Conservation (phyloP, 495 filamentous ascomycete species). For the Collariella sp. region DNA sequence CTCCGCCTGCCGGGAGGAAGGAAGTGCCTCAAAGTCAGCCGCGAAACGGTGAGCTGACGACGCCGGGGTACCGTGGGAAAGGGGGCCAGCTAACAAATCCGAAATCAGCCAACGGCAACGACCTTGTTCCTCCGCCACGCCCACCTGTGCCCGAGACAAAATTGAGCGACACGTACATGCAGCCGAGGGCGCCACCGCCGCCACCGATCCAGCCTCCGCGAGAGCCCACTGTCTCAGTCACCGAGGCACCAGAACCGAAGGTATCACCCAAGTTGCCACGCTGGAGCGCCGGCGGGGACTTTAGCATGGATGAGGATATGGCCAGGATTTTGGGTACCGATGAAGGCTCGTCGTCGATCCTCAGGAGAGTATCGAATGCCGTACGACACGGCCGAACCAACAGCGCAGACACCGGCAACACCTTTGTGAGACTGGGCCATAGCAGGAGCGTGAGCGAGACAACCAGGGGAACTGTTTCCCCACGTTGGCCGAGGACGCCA, state of each 20-base stretch:
- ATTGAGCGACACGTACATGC: conserved; percentile 51
- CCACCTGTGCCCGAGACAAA: conserved; percentile 35
- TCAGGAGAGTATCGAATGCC: conserved; percentile 83
- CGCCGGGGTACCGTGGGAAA: not conserved
- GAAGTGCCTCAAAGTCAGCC: conserved; percentile 33
- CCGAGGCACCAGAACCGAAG: conserved; percentile 44
- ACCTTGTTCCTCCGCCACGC: conserved; percentile 17
- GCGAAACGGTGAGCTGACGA: conserved; percentile 29
- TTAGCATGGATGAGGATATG: conserved; percentile 88
- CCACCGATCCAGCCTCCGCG: conserved; percentile 49
- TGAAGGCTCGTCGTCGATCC: conserved; percentile 62
- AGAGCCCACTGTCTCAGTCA: conserved; percentile 46
- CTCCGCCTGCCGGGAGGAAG: conserved; percentile 41
- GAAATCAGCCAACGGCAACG: conserved; percentile 31
- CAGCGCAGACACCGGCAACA: conserved; percentile 51
- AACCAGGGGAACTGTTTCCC: conserved; percentile 45
- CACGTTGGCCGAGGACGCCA: conserved; percentile 65
- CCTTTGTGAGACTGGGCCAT: conserved; percentile 31
- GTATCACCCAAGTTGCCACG: conserved; percentile 64
- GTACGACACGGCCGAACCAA: conserved; percentile 89
- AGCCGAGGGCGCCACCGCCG: conserved; percentile 51
- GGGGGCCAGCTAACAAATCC: conserved; percentile 10
- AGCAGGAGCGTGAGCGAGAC: conserved; percentile 50
- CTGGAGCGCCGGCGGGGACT: conserved; percentile 65
- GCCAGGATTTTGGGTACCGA: conserved; percentile 65